A percentile compares a stretch with the other conserved stretches of the same genome.
phyloP scores from a whole-genome alignment of 768 basidiomycete species.

The Pisolithus microcarpus region DNA sequence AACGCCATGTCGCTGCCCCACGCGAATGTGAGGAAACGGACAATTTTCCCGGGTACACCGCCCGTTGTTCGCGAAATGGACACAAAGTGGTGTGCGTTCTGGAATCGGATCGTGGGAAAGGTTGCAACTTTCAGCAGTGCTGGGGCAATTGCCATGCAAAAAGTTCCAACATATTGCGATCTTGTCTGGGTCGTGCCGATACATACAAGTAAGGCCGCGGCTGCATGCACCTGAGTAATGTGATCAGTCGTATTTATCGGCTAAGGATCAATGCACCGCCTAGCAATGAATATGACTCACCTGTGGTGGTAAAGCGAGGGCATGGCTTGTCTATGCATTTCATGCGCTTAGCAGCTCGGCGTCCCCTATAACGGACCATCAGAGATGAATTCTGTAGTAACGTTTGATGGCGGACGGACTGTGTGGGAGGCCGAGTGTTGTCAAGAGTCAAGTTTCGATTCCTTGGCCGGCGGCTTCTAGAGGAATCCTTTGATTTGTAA shows the following conservation, averaged over 20 bases:
- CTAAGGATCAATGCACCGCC: conserved; percentile 13
- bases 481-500: conserved; percentile 56
- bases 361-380: conserved; percentile 29
- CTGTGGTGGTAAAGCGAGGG: conserved; percentile 90
- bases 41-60: conserved; percentile 82
- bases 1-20: conserved; percentile 70
- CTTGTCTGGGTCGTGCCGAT: conserved; percentile 89
- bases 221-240: conserved; percentile 70
- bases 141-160: conserved; percentile 76
- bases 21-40: conserved; percentile 88
- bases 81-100: conserved; percentile 90
- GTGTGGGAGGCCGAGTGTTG: conserved; percentile 57
- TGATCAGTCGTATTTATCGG: conserved; percentile 19
- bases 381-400: conserved; percentile 9
- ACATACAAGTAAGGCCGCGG: conserved; percentile 87
- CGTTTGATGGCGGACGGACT: conserved; percentile 41
- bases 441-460: conserved; percentile 65
- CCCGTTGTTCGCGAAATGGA: conserved; percentile 88
- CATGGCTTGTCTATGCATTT: conserved; percentile 82
- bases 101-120: conserved; percentile 93
- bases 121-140: conserved; percentile 69
- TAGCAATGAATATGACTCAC: conserved; percentile 46
- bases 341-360: conserved; percentile 42
- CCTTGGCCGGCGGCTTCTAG: conserved; percentile 28
- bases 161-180: conserved; percentile 94